Evolutionary conservation across 2,329 filamentous ascomycete genomes (phyloP).

Genomic region (Rugonectria rugulosa): DNA sequence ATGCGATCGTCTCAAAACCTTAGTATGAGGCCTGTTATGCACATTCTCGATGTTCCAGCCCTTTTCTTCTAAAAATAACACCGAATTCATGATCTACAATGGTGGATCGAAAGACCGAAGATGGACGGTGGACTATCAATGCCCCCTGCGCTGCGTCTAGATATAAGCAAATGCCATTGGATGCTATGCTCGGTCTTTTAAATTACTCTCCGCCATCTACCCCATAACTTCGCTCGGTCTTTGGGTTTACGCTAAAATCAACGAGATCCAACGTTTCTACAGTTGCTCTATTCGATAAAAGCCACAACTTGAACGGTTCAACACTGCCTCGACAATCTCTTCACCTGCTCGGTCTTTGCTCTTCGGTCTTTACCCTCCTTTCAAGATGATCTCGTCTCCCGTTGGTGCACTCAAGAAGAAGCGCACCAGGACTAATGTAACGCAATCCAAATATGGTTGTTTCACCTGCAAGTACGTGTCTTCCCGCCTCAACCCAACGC

Average conservation of each 20-base stretch:
- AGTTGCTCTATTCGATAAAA: no score
- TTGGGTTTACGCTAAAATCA: constrained; percentile 6
- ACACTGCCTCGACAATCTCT: no score
- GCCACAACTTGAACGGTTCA: no score
- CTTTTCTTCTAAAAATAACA: no score
- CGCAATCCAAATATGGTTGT: constrained; percentile 33
- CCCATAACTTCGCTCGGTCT: constrained; percentile 11
- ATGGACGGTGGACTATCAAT: no score
- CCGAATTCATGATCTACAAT: no score
- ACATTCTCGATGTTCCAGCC: no score
- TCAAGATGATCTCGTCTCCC: constrained; percentile 3
- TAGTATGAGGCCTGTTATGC: no score
- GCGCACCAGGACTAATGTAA: constrained; percentile 33
- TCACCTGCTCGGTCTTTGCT: constrained; percentile 4
- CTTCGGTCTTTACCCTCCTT: constrained; percentile 16
- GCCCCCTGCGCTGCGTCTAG: no score
- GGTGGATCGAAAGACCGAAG: not conserved
- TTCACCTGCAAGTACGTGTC: constrained; percentile 37
- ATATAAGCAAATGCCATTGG: no score
- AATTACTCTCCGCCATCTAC: not conserved
- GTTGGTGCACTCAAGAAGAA: constrained; percentile 3
- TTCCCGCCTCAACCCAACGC: not conserved
- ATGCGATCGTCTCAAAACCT: no score
- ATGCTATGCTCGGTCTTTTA: constrained; percentile 3
- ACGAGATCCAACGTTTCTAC: no score